Evolutionary conservation across 148 eudicot genomes (phyloP), one percentile per base, ranked within the genome.

Genomic region (Persicaria maculosa): DNA sequence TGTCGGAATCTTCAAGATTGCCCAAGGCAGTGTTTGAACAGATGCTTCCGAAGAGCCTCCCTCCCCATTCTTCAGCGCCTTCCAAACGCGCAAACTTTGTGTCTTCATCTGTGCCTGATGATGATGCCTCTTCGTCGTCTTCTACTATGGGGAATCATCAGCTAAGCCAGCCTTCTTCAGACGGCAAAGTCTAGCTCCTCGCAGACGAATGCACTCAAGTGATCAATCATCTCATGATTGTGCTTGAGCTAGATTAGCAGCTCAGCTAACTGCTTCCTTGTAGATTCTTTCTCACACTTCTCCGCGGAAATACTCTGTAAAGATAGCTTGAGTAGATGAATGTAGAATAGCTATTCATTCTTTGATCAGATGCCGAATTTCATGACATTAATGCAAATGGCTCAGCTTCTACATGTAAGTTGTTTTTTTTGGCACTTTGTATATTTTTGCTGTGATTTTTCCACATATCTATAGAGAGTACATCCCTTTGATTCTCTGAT

Each of bases 41-140:
- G 74, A 95, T 95, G 96, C 83, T 92, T 53, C 98, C 98, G 5
- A 94, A 95, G 77, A 87, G 80, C 80, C 73, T 85, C 61, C 96
- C 93, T n/a, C 20, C 81, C 8, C 93, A 77, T 25, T 74, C 86
- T 73, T 92, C 97, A 6, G 81, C 93, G 80, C 98, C 98, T n/a
- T 95, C 97, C 0, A 87, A 72, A 77, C 85, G 98, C 10, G 81
- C 88, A 36, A 92, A 95, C 74, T 86, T 89, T 64, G 84, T 88
- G 19, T 22, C 69, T 64, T 3, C 69, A 10, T 31, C 69, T 43
- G 16, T 43, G 17, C 17, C 54, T 46, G 73, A 46, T 52, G 57
- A 17, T 15, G 54, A 16, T 7, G 53, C 75, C 20, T 58, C 78
- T 71, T 78, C 89, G n/a, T 78, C 89, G n/a, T 79, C 84, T 19